Conservation (phyloP, 2,329 filamentous ascomycete genomes). For the Aspergillus phoenicis region DNA sequence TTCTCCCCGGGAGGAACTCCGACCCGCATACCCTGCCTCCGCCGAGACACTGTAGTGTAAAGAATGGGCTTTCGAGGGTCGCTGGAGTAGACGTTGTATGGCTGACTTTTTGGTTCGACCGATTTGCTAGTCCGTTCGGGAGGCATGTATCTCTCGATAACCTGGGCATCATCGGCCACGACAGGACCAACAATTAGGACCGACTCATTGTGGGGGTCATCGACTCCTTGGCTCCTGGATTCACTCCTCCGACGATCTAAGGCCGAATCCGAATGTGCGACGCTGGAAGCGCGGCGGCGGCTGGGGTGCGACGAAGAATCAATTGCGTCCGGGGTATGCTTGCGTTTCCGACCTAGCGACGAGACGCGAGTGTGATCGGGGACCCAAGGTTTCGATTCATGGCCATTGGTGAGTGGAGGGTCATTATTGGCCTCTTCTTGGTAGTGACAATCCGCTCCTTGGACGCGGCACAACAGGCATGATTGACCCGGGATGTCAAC, state of each 20-base stretch:
- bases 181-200: constrained; percentile 63
- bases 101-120: constrained; percentile 45
- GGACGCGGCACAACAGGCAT: constrained; percentile 61
- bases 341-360: constrained; percentile 39
- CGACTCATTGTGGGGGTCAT: constrained; percentile 46
- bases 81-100: constrained; percentile 56
- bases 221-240: constrained; percentile 33
- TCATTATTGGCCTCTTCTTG: constrained; percentile 44
- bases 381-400: constrained; percentile 34
- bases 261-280: constrained; percentile 29
- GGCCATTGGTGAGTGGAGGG: constrained; percentile 26
- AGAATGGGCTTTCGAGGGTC: constrained; percentile 50
- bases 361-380: constrained; percentile 29
- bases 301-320: constrained; percentile 27
- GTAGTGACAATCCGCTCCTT: constrained; percentile 60
- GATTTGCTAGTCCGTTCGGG: constrained; percentile 43
- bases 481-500: constrained; percentile 56
- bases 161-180: constrained; percentile 61
- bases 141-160: constrained; percentile 62
- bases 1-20: constrained; percentile 51
- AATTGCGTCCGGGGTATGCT: constrained; percentile 34
- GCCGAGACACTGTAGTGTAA: constrained; percentile 53
- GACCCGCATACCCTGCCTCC: constrained; percentile 50
- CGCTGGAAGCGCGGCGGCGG: constrained; percentile 23
- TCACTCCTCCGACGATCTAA: constrained; percentile 34